Evolutionary conservation across 1,139 yeast genomes (phyloP), one percentile per base, ranked within the genome.

Genomic region (Yamadazyma oceani): DNA sequence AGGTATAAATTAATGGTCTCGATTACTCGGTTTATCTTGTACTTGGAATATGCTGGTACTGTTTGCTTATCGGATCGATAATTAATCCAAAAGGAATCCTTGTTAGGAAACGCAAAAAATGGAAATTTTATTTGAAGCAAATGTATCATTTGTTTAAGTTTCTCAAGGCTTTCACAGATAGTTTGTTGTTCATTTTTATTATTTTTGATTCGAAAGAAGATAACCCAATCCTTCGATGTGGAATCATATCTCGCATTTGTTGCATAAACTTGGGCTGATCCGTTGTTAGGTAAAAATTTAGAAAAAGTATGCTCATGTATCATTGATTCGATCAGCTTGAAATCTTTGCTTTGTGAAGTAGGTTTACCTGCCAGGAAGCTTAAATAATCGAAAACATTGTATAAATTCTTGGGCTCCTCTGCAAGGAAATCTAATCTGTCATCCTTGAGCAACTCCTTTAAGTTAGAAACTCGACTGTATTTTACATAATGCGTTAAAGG

Each of bases 401-500:
- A 78, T 49, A 59, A 66, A 28, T 62, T 61, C 29, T 52, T 61
- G 4, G 57, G 53, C 46, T 79, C 85, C 38, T 66, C 69, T 38
- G 58, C 62, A 16, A 60, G 45, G 16, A 82, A 60, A 12, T 75
- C 63, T 9, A 80, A 53, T 35, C 80, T 51, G 0, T 57, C 46
- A 48, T 80, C 83, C 3, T 52, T 38, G 2, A 82, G 42, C 0
- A 84, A 55, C 3, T 62, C 64, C 26, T 60, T 53, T 15, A 88
- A 65, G 42, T 85, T 85, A 2, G 78, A 82, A 1, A 73, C 38
- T 32, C 95, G 67, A 44, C 81, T 82, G 58, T 81, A 88, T 52
- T 85, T 84, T 34, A 85, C 78, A 51, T 78, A 84, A 5, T 79
- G 67, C 73, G 82, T 80, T 39, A 88, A 55, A 0, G 97, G 95